phyloP scores from a whole-genome alignment of 2,329 filamentous ascomycete genomes.

The Fusarium sp. region DNA sequence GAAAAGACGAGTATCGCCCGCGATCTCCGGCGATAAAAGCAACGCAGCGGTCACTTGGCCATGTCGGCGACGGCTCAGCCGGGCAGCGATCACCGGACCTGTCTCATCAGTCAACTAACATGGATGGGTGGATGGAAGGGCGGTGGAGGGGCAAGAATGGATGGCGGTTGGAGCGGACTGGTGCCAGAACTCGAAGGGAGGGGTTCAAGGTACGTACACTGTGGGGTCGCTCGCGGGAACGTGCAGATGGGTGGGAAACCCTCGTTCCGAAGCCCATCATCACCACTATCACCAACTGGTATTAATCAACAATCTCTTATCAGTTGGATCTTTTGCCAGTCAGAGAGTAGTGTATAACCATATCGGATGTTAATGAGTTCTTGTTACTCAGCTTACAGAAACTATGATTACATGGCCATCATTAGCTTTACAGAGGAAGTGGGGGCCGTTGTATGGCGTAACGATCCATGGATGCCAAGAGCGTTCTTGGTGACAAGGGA shows the following conservation, averaged over 20 bases:
- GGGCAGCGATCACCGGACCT: constrained; percentile 43
- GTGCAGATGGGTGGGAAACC: neutral
- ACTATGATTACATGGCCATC: neutral
- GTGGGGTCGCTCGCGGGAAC: neutral
- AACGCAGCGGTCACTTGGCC: constrained; percentile 37
- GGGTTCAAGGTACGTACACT: constrained; percentile 31
- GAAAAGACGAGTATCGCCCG: neutral
- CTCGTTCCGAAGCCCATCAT: neutral
- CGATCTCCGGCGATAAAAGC: constrained; percentile 14
- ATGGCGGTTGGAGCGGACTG: constrained; percentile 18
- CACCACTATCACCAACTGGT: neutral
- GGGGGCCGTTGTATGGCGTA: neutral
- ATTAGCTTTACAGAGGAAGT: neutral
- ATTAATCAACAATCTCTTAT: neutral
- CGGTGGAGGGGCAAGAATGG: constrained; percentile 36
- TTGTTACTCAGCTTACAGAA: neutral
- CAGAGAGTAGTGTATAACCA: neutral
- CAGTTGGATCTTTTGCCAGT: neutral
- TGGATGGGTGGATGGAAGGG: constrained; percentile 6
- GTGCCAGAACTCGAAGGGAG: constrained; percentile 13
- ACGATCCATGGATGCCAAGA: neutral
- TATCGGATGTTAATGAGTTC: neutral
- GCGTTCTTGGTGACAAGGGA: neutral
- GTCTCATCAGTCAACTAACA: constrained; percentile 30
- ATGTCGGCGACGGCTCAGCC: constrained; percentile 32